Conservation (phyloP, 2,329 filamentous ascomycete species). For the Clonostachys rosea region DNA sequence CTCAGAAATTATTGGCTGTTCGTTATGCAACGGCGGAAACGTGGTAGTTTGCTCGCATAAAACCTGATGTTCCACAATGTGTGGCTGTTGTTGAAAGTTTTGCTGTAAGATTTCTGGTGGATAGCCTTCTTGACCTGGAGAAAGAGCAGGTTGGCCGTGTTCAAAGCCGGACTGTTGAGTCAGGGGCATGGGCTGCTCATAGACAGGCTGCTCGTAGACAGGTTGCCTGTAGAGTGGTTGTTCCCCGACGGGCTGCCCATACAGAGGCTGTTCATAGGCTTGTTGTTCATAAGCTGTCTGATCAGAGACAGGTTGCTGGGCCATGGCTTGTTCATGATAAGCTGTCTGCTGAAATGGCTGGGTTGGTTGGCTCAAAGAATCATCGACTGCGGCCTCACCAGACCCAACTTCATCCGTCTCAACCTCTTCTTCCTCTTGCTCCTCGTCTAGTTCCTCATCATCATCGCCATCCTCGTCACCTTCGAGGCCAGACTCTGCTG, state of each 20-base stretch:
- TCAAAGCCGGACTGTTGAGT: background rate
- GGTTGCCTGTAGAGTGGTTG: too few relatives aligned
- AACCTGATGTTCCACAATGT: background rate
- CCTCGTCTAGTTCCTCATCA: background rate
- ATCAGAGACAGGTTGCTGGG: background rate
- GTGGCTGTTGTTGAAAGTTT: background rate
- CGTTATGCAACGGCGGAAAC: too few relatives aligned
- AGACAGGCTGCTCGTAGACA: background rate
- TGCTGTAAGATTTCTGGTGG: background rate
- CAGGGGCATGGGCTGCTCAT: background rate
- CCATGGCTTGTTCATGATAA: background rate
- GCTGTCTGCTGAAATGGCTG: background rate
- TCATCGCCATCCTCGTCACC: constrained; percentile 1
- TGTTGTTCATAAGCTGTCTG: too few relatives aligned
- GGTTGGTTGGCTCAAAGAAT: background rate
- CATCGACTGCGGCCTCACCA: background rate
- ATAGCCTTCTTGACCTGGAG: background rate
- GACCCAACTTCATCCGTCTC: background rate
- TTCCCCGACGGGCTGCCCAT: too few relatives aligned
- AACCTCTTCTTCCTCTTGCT: background rate
- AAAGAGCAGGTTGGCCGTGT: background rate
- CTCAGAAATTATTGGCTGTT: too few relatives aligned
- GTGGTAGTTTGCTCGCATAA: too few relatives aligned
- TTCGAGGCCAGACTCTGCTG: constrained; percentile 5
- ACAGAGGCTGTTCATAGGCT: too few relatives aligned